Evolutionary conservation across 2,329 filamentous ascomycete genomes (phyloP), one percentile per base, ranked within the genome.

Genomic region (Ceratocystis destructans): DNA sequence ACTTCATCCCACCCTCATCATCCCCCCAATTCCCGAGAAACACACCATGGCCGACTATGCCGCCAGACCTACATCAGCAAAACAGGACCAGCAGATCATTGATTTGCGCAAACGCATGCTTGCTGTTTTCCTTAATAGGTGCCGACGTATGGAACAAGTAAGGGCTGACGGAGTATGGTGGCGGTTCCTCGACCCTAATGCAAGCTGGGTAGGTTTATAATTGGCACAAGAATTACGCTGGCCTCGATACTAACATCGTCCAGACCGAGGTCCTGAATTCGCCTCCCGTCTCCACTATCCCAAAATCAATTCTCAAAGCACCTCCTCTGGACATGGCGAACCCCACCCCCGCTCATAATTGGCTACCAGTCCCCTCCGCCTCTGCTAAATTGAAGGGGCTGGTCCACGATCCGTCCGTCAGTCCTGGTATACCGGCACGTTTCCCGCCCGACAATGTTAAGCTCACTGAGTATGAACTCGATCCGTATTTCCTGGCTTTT

Each of bases 11-110:
- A 99, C 94, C 0, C 82, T 99, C 53, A 89, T 99, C 72, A 89
- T 99, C 64, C 95, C 94, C 6, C 94, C 94, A 2, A 99, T 99
- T 72, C 94, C 94, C 25, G 95, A 99, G 77, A 99, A 99, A 76
- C 94, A 99, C 76, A 94, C 91, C 59, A 96, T 99, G 88, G 93
- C 93, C 69, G 94, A 99, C 75, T 99, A 99, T 74, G 94, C 94
- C 17, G 92, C 95, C 33, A 97, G 96, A 72, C 94, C 95, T 1
- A 99, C 94, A 46, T 96, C 93, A 72, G 95, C 95, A 20, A 99
- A 96, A 75, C 93, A 99, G 76, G 95, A 99, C 74, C 87, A 91
- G 67, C 89, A 93, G 68, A 99, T 97, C 59, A 99, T 99, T 70
- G 94, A 99, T 73, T 79, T 97, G 70, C 85, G 94, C 68, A 97